Evolutionary conservation across 208 protist species (phyloP).

Genomic region (Entamoeba nuttalli): DNA sequence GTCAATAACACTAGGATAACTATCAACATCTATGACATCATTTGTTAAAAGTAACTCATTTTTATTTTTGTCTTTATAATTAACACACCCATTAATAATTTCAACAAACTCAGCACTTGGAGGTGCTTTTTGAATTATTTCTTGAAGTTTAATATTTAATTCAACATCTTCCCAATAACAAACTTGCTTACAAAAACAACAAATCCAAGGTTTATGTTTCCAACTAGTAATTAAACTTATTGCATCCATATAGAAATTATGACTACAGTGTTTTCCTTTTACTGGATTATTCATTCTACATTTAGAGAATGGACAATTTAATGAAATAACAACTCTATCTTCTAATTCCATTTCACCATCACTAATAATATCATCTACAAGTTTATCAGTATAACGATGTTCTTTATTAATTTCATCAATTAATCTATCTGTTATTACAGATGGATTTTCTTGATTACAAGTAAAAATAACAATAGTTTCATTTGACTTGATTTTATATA

Average conservation of each 20-base stretch:
- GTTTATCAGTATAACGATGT: background rate
- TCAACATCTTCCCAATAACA: background rate
- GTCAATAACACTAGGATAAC: too few species aligned
- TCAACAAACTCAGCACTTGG: background rate
- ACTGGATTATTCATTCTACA: background rate
- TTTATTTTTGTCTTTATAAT: background rate
- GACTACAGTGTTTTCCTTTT: background rate
- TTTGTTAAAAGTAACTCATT: background rate
- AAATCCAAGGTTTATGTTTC: background rate
- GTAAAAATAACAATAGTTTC: background rate
- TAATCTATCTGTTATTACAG: background rate
- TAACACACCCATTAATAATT: background rate
- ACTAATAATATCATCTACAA: background rate
- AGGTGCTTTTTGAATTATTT: background rate
- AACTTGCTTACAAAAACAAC: background rate
- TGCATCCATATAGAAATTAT: background rate
- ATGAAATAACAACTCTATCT: background rate
- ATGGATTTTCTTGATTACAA: background rate
- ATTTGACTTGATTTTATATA: background rate
- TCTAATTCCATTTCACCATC: background rate
- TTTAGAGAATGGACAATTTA: background rate
- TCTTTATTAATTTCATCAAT: background rate
- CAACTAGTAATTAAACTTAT: background rate
- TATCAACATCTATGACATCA: too few species aligned
- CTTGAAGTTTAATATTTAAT: background rate